Conservation (phyloP, 2,329 filamentous ascomycete species). For the Sarocladium kiliense region DNA sequence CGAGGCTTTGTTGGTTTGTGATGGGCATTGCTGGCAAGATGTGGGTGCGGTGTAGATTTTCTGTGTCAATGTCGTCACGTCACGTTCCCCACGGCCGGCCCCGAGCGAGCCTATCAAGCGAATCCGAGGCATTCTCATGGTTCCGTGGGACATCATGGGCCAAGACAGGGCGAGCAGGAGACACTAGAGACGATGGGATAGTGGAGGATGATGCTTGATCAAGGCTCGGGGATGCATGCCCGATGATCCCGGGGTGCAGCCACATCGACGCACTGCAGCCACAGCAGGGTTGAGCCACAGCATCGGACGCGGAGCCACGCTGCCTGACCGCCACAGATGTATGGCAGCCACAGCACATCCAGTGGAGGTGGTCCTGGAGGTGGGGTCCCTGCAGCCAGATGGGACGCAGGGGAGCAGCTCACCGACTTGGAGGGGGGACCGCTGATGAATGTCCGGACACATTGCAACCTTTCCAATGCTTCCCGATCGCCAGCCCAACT, state of each 20-base stretch:
- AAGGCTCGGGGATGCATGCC: background rate
- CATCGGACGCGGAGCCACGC: background rate
- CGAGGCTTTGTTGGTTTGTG: background rate
- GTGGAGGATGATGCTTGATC: no score
- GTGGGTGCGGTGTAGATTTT: background rate
- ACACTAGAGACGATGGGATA: background rate
- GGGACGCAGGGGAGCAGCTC: background rate
- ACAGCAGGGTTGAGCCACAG: background rate
- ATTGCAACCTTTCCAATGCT: slow-evolving; percentile 5
- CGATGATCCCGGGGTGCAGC: background rate
- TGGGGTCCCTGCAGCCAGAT: background rate
- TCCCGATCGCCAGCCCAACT: background rate
- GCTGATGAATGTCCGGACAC: background rate
- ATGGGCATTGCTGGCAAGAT: no score
- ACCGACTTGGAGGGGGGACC: background rate
- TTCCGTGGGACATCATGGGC: background rate
- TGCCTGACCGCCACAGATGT: background rate
- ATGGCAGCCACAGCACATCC: background rate
- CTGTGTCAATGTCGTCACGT: background rate
- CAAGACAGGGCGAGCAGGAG: background rate
- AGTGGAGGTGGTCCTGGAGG: no score
- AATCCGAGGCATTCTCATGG: background rate
- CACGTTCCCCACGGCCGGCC: background rate
- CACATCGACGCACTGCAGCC: background rate
- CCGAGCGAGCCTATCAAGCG: background rate